Conservation (phyloP, 805 yeast genomes). For the Wickerhamiella azyma region DNA sequence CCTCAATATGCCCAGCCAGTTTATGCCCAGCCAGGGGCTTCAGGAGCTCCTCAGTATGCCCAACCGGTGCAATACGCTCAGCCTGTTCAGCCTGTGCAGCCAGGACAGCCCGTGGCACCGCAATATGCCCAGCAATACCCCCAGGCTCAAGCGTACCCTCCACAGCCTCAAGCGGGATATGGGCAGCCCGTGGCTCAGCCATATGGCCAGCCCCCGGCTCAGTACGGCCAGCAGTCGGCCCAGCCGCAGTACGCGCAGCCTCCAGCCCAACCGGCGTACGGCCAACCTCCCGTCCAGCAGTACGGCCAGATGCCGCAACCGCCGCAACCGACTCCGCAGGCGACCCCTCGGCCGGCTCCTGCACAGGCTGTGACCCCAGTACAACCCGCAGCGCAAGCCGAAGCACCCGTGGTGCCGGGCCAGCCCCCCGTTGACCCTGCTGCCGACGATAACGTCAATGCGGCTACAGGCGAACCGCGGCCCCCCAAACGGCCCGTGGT, state of each 20-base stretch:
- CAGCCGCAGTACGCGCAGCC: no score
- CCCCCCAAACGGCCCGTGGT: constrained; percentile 15
- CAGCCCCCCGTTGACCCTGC: no score
- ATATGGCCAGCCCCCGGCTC: background rate
- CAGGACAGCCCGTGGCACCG: constrained; percentile 12
- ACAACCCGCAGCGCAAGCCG: constrained; percentile 1
- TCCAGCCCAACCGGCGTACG: constrained; percentile 2
- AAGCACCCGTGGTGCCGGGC: background rate
- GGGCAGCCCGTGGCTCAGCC: background rate
- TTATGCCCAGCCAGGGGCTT: background rate
- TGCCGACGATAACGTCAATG: background rate
- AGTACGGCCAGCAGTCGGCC: background rate
- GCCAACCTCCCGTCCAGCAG: background rate
- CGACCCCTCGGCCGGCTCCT: constrained; percentile 4
- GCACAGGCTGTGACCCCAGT: constrained; percentile 9
- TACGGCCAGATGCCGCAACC: background rate
- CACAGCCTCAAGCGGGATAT: background rate
- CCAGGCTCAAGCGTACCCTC: background rate
- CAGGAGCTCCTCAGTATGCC: constrained; percentile 5
- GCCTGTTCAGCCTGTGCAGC: background rate
- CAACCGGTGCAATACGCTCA: constrained; percentile 11
- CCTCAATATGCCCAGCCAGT: background rate
- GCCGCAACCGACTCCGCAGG: constrained; percentile 3
- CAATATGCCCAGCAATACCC: constrained; percentile 11
- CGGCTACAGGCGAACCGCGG: background rate